Evolutionary conservation across 257 asterid genomes (phyloP).

Genomic region (Lycium ferocissimum): DNA sequence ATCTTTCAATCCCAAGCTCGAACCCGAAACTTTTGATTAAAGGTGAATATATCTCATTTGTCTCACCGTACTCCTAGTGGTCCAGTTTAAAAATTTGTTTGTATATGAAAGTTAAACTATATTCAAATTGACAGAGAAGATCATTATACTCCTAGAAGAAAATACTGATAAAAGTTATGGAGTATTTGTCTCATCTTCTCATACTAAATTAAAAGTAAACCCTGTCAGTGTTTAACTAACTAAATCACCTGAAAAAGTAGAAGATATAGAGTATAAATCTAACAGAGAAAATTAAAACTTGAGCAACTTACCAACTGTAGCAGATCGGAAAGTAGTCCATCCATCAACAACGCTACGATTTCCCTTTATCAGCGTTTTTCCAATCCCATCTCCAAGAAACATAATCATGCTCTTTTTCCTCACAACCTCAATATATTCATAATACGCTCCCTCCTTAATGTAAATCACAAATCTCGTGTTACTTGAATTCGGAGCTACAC

Average conservation of each 20-base stretch:
- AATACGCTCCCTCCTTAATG: constrained; percentile 88
- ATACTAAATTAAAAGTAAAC: neutral
- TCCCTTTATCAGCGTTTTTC: constrained; percentile 83
- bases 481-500: constrained; percentile 81
- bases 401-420: constrained; percentile 58
- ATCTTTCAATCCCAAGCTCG: no score
- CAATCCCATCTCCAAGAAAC: constrained; percentile 94
- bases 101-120: no score
- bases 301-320: constrained; percentile 76
- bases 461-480: constrained; percentile 73
- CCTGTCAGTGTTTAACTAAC: neutral
- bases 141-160: neutral
- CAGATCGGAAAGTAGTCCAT: constrained; percentile 95
- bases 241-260: neutral
- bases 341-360: constrained; percentile 86
- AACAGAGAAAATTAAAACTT: neutral
- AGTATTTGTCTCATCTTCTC: neutral
- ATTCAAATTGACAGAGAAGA: neutral
- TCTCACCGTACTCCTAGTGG: no score
- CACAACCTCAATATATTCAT: constrained; percentile 72
- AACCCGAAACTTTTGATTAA: no score
- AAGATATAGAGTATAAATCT: neutral
- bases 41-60: no score
- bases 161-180: neutral
- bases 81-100: no score